phyloP scores from a whole-genome alignment of 1,284 basidiomycete species.

The Trichosporon coremiiforme region DNA sequence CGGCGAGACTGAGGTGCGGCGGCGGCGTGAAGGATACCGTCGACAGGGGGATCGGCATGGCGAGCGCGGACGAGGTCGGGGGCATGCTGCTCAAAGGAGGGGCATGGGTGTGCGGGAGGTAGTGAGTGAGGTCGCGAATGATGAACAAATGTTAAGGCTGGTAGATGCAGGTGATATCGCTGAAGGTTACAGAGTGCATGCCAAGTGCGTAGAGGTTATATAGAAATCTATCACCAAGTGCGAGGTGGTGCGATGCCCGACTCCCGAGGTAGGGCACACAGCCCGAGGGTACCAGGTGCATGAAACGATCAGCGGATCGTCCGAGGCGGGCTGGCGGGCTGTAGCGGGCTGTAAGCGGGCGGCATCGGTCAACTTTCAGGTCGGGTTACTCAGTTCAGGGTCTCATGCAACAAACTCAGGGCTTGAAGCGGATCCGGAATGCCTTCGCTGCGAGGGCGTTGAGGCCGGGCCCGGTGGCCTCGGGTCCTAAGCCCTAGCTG shows the following conservation, averaged over 20 bases:
- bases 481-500: background rate
- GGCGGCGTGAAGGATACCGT: conserved; percentile 3
- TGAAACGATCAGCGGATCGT: conserved; percentile 13
- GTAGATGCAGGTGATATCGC: background rate
- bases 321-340: background rate
- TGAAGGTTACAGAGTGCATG: no score
- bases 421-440: conserved; percentile 11
- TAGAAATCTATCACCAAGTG: background rate
- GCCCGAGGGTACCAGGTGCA: background rate
- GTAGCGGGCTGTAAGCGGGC: background rate
- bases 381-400: conserved; percentile 3
- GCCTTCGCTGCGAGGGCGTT: background rate
- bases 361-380: conserved; percentile 4
- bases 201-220: background rate
- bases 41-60: background rate
- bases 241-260: conserved; percentile 10
- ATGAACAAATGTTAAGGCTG: background rate
- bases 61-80: background rate
- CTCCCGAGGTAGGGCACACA: background rate
- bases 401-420: background rate
- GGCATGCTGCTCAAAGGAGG: conserved; percentile 1
- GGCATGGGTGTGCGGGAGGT: background rate
- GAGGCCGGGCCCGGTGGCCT: background rate
- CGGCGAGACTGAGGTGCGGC: conserved; percentile 3
- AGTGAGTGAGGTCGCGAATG: background rate